These are phyloP conservation scores for Quercus suber DNA, from an alignment of 306 rosid genomes.

Conservation along the genomic window DNA sequence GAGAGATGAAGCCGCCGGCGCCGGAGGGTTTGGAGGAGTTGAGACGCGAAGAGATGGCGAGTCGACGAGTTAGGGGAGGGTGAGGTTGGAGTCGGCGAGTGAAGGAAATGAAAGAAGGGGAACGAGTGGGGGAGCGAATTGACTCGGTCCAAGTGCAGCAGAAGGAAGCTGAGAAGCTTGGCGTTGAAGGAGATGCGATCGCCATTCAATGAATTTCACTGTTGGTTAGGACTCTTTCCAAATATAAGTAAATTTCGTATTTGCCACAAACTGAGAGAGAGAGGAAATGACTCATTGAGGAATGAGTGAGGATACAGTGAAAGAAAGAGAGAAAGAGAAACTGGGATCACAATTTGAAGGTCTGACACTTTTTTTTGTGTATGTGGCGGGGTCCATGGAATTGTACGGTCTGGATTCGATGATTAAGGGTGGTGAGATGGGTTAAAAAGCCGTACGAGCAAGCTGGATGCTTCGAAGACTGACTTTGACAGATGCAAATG, in stretches of 20 bases:
- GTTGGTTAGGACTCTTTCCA: constrained; percentile 30
- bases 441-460: too few species aligned
- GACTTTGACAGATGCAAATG: background rate
- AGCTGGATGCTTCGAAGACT: background rate
- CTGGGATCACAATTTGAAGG: background rate
- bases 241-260: too few species aligned
- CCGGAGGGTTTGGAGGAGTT: constrained; percentile 57
- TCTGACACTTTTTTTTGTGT: too few species aligned
- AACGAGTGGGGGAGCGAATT: constrained; percentile 28
- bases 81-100: constrained; percentile 32
- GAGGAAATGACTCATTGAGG: background rate
- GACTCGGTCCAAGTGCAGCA: constrained; percentile 32
- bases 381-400: too few species aligned
- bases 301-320: background rate
- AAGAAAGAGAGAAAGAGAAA: background rate
- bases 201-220: constrained; percentile 34
- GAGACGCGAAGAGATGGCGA: constrained; percentile 45
- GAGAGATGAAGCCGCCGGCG: constrained; percentile 57
- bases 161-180: constrained; percentile 58
- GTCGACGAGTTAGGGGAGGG: constrained; percentile 21
- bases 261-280: background rate
- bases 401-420: too few species aligned
- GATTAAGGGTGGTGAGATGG: too few species aligned
- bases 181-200: constrained; percentile 57
- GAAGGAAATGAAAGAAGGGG: constrained; percentile 39